A percentile compares a stretch with the other conserved stretches of the same genome.
Conservation (phyloP, 345 rosid genomes). For the Cardamine occulta region DNA sequence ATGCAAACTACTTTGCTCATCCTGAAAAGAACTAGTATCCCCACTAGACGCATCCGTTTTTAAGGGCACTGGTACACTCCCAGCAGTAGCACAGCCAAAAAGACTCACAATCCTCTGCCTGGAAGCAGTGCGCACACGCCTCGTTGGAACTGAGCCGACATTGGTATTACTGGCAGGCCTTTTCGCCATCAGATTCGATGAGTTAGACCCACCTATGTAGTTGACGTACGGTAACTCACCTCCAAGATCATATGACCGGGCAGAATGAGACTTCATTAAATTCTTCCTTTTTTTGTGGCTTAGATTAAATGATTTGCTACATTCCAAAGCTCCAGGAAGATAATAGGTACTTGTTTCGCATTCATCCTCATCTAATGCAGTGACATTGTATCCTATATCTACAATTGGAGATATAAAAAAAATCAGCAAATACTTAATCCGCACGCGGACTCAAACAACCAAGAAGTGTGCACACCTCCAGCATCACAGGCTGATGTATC, state of each 20-base stretch:
- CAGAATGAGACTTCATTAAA: conserved; percentile 53
- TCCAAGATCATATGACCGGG: conserved; percentile 67
- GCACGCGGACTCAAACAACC: conserved; percentile 34
- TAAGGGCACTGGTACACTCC: conserved; percentile 52
- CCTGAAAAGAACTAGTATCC: conserved; percentile 95
- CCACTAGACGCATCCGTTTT: conserved; percentile 97
- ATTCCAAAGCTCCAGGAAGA: conserved; percentile 66
- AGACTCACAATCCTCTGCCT: conserved; percentile 80
- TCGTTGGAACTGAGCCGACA: conserved; percentile 79
- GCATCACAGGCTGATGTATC: conserved; percentile 76
- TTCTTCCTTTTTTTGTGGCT: conserved; percentile 69
- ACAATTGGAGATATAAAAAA: conserved; percentile 39
- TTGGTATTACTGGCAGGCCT: conserved; percentile 65
- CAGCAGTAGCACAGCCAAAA: conserved; percentile 60
- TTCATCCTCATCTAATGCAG: conserved; percentile 80
- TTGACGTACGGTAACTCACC: conserved; percentile 63
- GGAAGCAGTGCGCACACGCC: conserved; percentile 85
- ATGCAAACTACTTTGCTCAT: conserved; percentile 82
- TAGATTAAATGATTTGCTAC: conserved; percentile 57
- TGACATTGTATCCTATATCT: conserved; percentile 67
- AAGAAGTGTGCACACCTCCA: conserved; percentile 60
- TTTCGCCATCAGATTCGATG: conserved; percentile 59
- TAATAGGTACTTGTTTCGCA: conserved; percentile 78
- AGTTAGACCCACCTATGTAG: conserved; percentile 55
- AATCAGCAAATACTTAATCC: conserved; percentile 29